Evolutionary conservation across 2,329 filamentous ascomycete genomes (phyloP), one percentile per base, ranked within the genome.

Genomic region (Sclerotinia glacialis): DNA sequence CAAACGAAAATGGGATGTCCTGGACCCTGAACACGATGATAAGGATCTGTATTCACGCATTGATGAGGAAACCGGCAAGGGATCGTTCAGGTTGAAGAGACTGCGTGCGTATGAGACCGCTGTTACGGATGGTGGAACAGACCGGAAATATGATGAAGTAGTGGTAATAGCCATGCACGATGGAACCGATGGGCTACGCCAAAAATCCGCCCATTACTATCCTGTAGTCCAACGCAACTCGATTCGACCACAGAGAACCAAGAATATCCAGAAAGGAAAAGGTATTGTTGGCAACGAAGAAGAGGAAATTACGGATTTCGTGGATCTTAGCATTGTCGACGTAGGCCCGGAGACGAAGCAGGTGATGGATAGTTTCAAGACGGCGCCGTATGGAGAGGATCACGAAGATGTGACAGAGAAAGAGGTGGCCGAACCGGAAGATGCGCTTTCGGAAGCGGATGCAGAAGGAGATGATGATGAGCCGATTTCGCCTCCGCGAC

Each of bases 171-270:
- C 85, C 3, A 83, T 83, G 73, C 82, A 85, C 71, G 82, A 86
- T 69, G 83, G 84, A 69, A 82, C 70, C 47, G 80, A 82, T 69
- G 81, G 81, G 61, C 77, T 78, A 66, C 75, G 78, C 60, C 81
- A 85, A 70, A 85, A 85, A 75, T 87, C 82, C 8, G 85, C 83
- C 16, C 89, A 87, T 76, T 90, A 89, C 77, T 90, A 89, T 72
- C 88, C 88, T 5, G 82, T 90, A 69, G 84, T 89, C 78, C 86
- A 89, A 76, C 84, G 85, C 64, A 85, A 82, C 56, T 81, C 82
- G 28, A 85, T 90, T 72, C 81, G 86, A 54, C 86, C 85, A 40
- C 86, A 88, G 77, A 83, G 87, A 67, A 83, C 82, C 68, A 88
- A 85, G 80, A 86, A 86, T 74, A 87, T 88, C 70, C 82, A 84